Evolutionary conservation across 78 protist genomes (phyloP), one percentile per base, ranked within the genome.

Genomic region (Anaeramoeba ignava): DNA sequence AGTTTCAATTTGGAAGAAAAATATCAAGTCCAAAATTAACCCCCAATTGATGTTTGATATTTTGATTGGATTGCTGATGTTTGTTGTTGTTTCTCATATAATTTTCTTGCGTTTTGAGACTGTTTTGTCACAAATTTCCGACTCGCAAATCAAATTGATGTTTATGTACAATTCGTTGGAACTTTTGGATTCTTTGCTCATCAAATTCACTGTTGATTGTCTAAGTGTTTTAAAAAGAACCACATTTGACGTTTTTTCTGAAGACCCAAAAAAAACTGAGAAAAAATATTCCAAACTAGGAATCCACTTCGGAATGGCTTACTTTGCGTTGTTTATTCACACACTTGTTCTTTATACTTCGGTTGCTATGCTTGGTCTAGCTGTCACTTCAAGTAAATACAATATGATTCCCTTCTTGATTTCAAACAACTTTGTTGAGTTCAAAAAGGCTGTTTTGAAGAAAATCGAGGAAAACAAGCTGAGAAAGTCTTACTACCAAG

Each of bases 141-240:
- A 54, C 8, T 54, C 73, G 17, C 73, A 54, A 54, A 54, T 54
- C 73, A 54, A 54, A 54, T 54, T 54, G 73, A 54, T 54, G 73
- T 54, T 54, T 17, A 27, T 54, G 73, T 54, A 54, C 73, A 54
- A 54, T 54, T 8, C 36, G 73, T 54, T 54, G 73, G 73, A 54
- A 54, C 36, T 54, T 8, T 17, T 54, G 73, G 73, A 54, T 54
- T 8, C 36, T 8, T 8, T 54, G 36, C 17, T 54, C 17, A 54
- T 17, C 8, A 54, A 8, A 54, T 54, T 54, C 17, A 27, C 73
- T 27, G 36, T 27, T 8, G 36, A 54, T 8, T 54, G 36, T 8
- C 8, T 54, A 27, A 17, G 17, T 54, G 8, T 17, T 17, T 54
- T 54, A 54, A 27, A 54, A 27, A 17, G 8, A 17, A 54, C 73